phyloP scores from a whole-genome alignment of 2,329 filamentous ascomycete genomes.

The Fusarium ramigenum region DNA sequence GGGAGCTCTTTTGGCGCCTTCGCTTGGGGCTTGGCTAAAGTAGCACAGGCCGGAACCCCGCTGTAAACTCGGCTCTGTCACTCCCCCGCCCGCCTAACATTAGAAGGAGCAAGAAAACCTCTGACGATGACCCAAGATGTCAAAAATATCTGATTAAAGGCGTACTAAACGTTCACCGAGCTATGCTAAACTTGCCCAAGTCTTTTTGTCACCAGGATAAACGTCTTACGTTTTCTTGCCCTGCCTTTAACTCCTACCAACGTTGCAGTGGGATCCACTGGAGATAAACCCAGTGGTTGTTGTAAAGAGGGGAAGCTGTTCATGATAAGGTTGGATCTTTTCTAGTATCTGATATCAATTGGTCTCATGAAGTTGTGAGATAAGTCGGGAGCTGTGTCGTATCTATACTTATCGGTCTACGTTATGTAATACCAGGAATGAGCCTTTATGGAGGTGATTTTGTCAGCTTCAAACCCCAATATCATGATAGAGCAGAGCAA shows the following conservation, averaged over 20 bases:
- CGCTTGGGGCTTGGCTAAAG: slow-evolving; percentile 22
- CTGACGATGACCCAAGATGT: background rate
- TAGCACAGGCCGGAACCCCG: slow-evolving; percentile 15
- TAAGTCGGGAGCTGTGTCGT: background rate
- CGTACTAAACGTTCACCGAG: background rate
- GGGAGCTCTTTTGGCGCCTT: slow-evolving; percentile 24
- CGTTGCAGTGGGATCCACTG: slow-evolving; percentile 14
- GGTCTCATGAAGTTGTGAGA: no score
- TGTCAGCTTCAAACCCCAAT: background rate
- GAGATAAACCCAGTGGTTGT: slow-evolving; percentile 1
- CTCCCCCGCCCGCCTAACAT: background rate
- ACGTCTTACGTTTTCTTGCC: background rate
- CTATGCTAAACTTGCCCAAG: no score
- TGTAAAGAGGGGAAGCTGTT: slow-evolving; percentile 15
- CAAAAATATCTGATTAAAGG: background rate
- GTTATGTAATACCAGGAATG: background rate
- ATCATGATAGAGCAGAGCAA: background rate
- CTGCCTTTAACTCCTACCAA: background rate
- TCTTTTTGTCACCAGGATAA: background rate
- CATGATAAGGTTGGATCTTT: slow-evolving; percentile 4
- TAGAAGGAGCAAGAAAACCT: background rate
- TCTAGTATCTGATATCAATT: background rate
- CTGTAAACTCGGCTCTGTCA: slow-evolving; percentile 29
- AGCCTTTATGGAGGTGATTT: background rate
- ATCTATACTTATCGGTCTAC: background rate